A percentile compares a stretch with the other conserved stretches of the same genome.
Conservation (phyloP, 2,329 filamentous ascomycete genomes). For the Colletotrichum cordylinicola region DNA sequence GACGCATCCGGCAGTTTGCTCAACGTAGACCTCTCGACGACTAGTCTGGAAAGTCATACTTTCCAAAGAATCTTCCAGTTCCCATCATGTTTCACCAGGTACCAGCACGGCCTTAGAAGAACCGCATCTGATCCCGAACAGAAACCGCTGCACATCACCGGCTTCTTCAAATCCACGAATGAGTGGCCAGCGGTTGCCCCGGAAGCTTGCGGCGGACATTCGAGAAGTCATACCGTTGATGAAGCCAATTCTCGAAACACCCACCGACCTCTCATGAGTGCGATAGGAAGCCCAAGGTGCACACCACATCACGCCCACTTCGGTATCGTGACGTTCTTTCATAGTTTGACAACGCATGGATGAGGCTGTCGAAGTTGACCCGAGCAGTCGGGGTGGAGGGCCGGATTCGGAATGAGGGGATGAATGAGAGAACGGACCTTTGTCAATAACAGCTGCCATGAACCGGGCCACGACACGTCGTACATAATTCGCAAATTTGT, state of each 20-base stretch:
- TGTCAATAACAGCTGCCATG: background rate
- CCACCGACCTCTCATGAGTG: background rate
- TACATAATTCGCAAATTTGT: background rate
- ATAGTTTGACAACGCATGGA: background rate
- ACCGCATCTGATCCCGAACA: background rate
- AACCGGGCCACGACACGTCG: background rate
- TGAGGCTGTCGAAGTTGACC: background rate
- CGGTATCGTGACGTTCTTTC: background rate
- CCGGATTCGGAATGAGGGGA: background rate
- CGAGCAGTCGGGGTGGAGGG: background rate
- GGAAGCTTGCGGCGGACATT: background rate
- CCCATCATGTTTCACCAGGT: background rate
- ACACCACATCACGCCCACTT: background rate
- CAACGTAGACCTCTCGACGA: background rate
- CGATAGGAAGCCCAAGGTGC: background rate
- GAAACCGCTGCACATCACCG: background rate
- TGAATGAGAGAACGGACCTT: background rate
- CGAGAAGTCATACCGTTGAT: background rate
- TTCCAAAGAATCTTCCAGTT: background rate
- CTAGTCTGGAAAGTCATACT: background rate
- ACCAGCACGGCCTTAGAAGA: background rate
- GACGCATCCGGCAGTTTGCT: background rate
- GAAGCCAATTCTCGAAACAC: background rate
- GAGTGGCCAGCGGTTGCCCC: background rate
- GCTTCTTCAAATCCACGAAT: background rate